Evolutionary conservation across 1,284 basidiomycete species (phyloP).

Genomic region (Porogramme epimiltina): DNA sequence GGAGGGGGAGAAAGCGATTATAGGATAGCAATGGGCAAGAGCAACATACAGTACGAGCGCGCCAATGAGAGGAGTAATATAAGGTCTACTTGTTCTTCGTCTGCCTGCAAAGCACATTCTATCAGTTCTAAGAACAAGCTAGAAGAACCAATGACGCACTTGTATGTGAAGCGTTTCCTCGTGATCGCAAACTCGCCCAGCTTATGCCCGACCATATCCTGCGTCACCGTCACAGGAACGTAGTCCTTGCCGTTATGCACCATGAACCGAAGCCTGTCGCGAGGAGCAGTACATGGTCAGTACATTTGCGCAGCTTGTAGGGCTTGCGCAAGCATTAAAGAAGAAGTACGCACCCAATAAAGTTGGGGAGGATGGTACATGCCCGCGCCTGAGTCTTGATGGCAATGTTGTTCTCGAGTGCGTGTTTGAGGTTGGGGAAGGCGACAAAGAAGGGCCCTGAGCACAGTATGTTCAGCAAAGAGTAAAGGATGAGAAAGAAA

Average conservation of each 20-base stretch:
- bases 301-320: too few relatives aligned
- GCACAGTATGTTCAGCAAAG: neutral
- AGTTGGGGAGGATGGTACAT: slow-evolving; percentile 94
- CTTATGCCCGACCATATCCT: slow-evolving; percentile 99
- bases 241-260: slow-evolving; percentile 97
- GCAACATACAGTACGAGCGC: slow-evolving; percentile 5
- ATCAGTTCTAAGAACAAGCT: neutral
- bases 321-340: neutral
- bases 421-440: slow-evolving; percentile 88
- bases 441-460: slow-evolving; percentile 94
- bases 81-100: slow-evolving; percentile 29
- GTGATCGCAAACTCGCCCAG: slow-evolving; percentile 94
- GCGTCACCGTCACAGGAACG: slow-evolving; percentile 83
- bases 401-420: slow-evolving; percentile 80
- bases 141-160: slow-evolving; percentile 45
- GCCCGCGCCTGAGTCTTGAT: slow-evolving; percentile 90
- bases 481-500: neutral
- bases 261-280: slow-evolving; percentile 83
- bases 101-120: slow-evolving; percentile 7
- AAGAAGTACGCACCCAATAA: slow-evolving; percentile 81
- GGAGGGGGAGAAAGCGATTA: too few relatives aligned
- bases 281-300: neutral
- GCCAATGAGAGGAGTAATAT: neutral
- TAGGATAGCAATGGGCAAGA: slow-evolving; percentile 4
- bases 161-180: slow-evolving; percentile 77